Base-by-base conservation (phyloP, 208 protist species). In the Phytomonas sp. region DNA sequence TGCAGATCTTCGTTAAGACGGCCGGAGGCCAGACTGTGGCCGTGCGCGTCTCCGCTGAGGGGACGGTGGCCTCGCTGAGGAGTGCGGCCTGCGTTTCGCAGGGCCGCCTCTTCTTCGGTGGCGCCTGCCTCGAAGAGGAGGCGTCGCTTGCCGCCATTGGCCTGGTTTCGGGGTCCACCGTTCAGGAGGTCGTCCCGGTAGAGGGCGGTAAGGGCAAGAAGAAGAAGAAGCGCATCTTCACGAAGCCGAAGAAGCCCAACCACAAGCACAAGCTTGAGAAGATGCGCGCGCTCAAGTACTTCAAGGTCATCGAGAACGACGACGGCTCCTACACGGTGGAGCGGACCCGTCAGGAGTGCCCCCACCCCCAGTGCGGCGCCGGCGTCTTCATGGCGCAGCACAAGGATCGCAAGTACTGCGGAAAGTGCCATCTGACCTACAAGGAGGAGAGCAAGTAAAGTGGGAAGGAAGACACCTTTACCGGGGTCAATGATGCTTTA, bases 221-320 rank as follows among this genome's bases (percentile, higher is more conserved):
- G 92, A 99, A 99, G 98, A 98, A 98, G 84, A 99, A 99, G 97
- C 99, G 99, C 89, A 98, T 99, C 93, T 97, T 94, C 84, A 99
- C 98, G 83, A 99, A 98, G 79, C 98, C 98, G 68, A 99, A 99
- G 97, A 99, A 99, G 91, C 93, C 93, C 69, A 98, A 89, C 71
- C 96, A 99, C 92, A 97, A 96, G 74, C 85, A 98, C 83, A 99
- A 99, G 95, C 99, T 99, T 73, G 97, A 99, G 73, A 98, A 98
- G 89, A 97, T 99, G 71, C 96, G 97, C 68, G 95, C 98, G 33
- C 96, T 99, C 70, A 99, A 99, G 91, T 99, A 98, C 97, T 99
- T 99, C 96, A 98, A 98, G 88, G 95, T 99, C 61, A 97, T 86
- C n/a, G 94, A 98, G 80, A 91, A 95, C 78, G 93, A 98, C 71